Conservation (phyloP, 2,329 filamentous ascomycete species). For the Orbilia brochopaga region DNA sequence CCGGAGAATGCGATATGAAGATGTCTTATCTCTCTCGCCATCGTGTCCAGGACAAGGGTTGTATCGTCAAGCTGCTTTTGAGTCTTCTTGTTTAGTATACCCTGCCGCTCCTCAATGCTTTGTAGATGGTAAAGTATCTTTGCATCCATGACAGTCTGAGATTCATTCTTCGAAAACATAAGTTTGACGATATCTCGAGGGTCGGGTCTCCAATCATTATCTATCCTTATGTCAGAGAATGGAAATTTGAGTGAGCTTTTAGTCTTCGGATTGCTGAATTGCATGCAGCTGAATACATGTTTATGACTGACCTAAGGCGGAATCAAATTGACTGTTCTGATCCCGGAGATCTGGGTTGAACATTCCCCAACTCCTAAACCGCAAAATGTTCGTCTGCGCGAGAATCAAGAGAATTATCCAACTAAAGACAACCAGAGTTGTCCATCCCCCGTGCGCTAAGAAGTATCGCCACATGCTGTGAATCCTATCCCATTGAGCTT, state of each 20-base stretch:
- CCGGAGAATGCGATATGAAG: conserved; percentile 16
- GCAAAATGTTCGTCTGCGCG: conserved; percentile 23
- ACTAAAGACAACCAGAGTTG: conserved; percentile 18
- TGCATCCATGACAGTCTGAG: conserved; percentile 40
- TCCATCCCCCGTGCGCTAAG: neutral
- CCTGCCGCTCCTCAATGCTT: conserved; percentile 32
- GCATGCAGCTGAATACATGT: neutral
- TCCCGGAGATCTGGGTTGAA: neutral
- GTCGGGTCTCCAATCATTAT: conserved; percentile 35
- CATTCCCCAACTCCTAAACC: conserved; percentile 23
- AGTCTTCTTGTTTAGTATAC: conserved; percentile 11
- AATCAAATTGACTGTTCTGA: conserved; percentile 9
- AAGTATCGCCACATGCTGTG: neutral
- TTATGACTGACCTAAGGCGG: conserved; percentile 32
- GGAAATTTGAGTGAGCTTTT: conserved; percentile 10
- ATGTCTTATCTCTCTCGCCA: conserved; percentile 24
- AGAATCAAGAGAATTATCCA: conserved; percentile 32
- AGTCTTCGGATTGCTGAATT: neutral
- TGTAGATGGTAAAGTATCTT: conserved; percentile 43
- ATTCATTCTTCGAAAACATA: conserved; percentile 37
- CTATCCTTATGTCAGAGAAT: conserved; percentile 15
- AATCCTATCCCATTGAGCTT: neutral
- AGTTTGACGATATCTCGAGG: conserved; percentile 27
- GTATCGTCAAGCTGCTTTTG: conserved; percentile 41
- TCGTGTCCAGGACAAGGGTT: conserved; percentile 20